A percentile compares a stretch with the other conserved stretches of the same genome.
Evolutionary conservation across 441 rosid species (phyloP).

Genomic region (Euphorbia schlechtendalii): DNA sequence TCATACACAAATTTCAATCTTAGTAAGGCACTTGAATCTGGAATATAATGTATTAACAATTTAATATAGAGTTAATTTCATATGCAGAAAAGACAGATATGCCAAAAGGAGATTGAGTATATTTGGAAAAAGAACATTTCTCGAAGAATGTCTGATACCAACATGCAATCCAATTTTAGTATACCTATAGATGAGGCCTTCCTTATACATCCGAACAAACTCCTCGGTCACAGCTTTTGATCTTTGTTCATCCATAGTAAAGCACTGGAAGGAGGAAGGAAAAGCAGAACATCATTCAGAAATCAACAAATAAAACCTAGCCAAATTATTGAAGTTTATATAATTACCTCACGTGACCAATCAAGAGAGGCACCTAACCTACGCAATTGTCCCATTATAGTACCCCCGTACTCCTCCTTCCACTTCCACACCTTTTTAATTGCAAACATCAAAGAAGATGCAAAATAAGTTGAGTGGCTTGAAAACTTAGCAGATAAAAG

Average conservation of each 20-base stretch:
- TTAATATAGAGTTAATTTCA: background rate
- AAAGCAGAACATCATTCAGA: no score
- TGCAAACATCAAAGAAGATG: conserved; percentile 15
- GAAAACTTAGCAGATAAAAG: background rate
- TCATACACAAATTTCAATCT: no score
- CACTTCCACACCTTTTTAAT: conserved; percentile 80
- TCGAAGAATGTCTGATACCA: background rate
- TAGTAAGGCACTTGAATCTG: no score
- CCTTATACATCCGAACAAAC: no score
- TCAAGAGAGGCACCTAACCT: conserved; percentile 89
- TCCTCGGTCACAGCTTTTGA: conserved; percentile 79
- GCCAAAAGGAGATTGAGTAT: background rate
- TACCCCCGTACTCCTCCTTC: conserved; percentile 71
- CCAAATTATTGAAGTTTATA: conserved; percentile 2
- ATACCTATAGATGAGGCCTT: conserved; percentile 87
- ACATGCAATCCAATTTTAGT: background rate
- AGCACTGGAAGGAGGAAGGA: conserved; percentile 45
- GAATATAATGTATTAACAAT: background rate
- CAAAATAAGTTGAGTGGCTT: conserved; percentile 3
- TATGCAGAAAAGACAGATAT: background rate
- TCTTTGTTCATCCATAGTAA: conserved; percentile 89
- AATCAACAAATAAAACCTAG: no score
- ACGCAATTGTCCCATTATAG: conserved; percentile 60
- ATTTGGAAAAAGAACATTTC: background rate
- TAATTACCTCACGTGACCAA: conserved; percentile 94